These are phyloP conservation scores for Fusarium pseudocircinatum DNA, from an alignment of 2,329 filamentous ascomycete species.

Conservation along the genomic window DNA sequence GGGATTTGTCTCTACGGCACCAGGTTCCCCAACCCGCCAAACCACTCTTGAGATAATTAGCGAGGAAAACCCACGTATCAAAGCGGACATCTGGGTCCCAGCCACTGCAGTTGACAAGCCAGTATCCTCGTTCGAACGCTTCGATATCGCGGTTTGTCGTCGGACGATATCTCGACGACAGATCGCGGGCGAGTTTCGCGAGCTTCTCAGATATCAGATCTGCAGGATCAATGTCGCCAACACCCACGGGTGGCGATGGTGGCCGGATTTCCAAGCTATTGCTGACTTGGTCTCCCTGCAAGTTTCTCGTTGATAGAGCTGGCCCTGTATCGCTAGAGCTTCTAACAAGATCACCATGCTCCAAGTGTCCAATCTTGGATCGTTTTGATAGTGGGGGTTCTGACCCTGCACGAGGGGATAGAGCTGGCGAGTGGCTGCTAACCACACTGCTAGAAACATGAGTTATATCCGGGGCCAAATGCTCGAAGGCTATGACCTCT, in stretches of 20 bases:
- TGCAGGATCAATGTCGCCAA: slow-evolving; percentile 54
- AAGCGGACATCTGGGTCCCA: slow-evolving; percentile 63
- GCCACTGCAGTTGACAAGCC: slow-evolving; percentile 68
- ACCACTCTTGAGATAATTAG: slow-evolving; percentile 66
- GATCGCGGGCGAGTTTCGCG: slow-evolving; percentile 58
- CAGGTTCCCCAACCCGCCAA: slow-evolving; percentile 74
- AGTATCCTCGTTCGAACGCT: slow-evolving; percentile 79
- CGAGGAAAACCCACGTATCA: slow-evolving; percentile 70
- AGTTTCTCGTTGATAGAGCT: slow-evolving; percentile 14
- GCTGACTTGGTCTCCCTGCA: slow-evolving; percentile 34
- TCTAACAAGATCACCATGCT: slow-evolving; percentile 36
- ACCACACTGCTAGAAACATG: slow-evolving; percentile 48
- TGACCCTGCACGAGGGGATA: slow-evolving; percentile 43
- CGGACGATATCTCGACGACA: slow-evolving; percentile 65
- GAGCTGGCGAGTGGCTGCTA: slow-evolving; percentile 23
- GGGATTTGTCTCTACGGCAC: slow-evolving; percentile 56
- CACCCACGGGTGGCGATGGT: slow-evolving; percentile 62
- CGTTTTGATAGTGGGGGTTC: slow-evolving; percentile 46
- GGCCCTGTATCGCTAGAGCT: slow-evolving; percentile 47
- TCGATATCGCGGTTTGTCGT: slow-evolving; percentile 46
- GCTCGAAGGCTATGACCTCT: slow-evolving; percentile 12
- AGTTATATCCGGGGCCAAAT: slow-evolving; percentile 41
- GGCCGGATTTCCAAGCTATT: slow-evolving; percentile 61
- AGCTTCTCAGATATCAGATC: slow-evolving; percentile 69
- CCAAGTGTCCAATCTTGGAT: slow-evolving; percentile 25